These are phyloP conservation scores for Cardiospermum halicacabum DNA, from an alignment of 345 rosid species.

Conservation along the genomic window DNA sequence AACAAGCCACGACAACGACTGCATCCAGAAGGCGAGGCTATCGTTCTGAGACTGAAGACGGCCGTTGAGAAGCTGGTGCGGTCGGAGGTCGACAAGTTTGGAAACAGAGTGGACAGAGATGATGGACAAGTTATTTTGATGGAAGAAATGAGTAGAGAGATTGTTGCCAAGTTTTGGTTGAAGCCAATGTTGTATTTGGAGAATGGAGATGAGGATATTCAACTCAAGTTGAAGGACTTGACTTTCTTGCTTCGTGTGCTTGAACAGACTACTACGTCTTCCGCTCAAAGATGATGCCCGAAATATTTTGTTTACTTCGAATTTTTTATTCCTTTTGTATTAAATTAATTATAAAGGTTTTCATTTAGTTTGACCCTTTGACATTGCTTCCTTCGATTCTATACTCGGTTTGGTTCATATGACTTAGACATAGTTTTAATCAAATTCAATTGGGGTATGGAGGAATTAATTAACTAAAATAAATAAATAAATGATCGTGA, in stretches of 20 bases:
- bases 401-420: too few species aligned
- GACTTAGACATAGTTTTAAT: too few species aligned
- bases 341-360: too few species aligned
- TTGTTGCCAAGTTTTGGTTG: slow-evolving; percentile 13
- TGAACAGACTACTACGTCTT: too few species aligned
- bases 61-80: slow-evolving; percentile 16
- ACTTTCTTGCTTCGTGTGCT: slow-evolving; percentile 5
- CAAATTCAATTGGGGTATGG: too few species aligned
- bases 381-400: too few species aligned
- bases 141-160: slow-evolving; percentile 17
- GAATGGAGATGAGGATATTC: not conserved
- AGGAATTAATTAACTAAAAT: too few species aligned
- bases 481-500: too few species aligned
- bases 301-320: too few species aligned
- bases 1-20: not conserved
- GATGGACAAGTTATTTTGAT: not conserved
- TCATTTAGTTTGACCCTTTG: too few species aligned
- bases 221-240: slow-evolving; percentile 14
- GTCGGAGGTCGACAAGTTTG: slow-evolving; percentile 11
- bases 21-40: not conserved
- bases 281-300: too few species aligned
- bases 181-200: slow-evolving; percentile 13
- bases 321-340: too few species aligned
- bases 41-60: slow-evolving; percentile 1
- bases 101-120: not conserved